A percentile compares a stretch with the other conserved stretches of the same genome.
Conservation (phyloP, 495 filamentous ascomycete species). For the Sordaria brevicollis region DNA sequence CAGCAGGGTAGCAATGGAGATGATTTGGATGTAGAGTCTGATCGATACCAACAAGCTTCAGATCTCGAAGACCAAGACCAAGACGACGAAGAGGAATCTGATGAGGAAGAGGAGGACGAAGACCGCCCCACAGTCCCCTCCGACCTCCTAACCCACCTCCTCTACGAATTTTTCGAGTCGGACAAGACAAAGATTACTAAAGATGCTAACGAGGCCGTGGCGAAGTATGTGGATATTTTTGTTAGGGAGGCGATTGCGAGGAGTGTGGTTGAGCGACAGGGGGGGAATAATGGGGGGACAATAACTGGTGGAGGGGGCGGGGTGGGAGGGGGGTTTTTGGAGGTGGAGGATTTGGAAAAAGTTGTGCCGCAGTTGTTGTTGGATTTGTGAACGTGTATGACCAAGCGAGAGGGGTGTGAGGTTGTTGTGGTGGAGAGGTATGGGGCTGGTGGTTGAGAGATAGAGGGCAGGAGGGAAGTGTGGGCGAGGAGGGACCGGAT, state of each 20-base stretch:
- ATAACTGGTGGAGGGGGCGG: constrained; percentile 63
- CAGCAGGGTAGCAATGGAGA: not conserved
- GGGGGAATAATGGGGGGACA: constrained; percentile 67
- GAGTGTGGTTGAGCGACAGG: constrained; percentile 58
- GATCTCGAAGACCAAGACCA: too few species aligned
- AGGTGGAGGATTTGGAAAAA: constrained; percentile 88
- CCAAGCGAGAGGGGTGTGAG: not conserved
- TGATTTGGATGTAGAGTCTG: not conserved
- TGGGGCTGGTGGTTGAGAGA: too few species aligned
- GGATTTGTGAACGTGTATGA: constrained; percentile 60
- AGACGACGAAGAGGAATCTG: constrained; percentile 10
- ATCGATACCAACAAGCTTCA: not conserved
- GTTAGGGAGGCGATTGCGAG: constrained; percentile 84
- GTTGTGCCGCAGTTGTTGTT: constrained; percentile 79
- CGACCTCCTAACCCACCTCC: constrained; percentile 59
- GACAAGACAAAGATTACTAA: constrained; percentile 64
- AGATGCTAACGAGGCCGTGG: constrained; percentile 68
- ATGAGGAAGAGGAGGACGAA: constrained; percentile 17
- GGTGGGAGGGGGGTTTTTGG: constrained; percentile 58
- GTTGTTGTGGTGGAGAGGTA: not conserved
- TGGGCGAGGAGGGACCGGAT: too few species aligned
- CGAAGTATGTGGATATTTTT: constrained; percentile 86
- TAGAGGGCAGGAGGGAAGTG: too few species aligned
- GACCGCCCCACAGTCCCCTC: constrained; percentile 49
- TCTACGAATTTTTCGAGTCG: constrained; percentile 70